Conservation (phyloP, 768 basidiomycete species). For the Xerocomus spinulosus region DNA sequence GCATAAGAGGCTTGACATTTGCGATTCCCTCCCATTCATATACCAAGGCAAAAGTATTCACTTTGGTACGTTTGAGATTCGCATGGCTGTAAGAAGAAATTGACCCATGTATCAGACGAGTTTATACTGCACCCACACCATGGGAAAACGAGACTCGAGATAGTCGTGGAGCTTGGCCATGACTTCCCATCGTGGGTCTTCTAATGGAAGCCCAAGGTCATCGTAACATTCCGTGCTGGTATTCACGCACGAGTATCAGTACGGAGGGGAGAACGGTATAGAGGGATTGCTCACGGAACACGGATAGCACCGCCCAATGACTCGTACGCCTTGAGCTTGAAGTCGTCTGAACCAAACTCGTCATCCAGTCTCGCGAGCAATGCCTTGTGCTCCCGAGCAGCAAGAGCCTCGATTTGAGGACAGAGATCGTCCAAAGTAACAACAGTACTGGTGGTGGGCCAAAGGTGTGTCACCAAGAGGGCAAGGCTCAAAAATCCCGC, state of each 20-base stretch:
- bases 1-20: slow-evolving; percentile 50
- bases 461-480: slow-evolving; percentile 7
- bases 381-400: slow-evolving; percentile 8
- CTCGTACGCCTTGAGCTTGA: slow-evolving; percentile 29
- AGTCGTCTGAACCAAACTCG: slow-evolving; percentile 19
- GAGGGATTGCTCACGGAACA: slow-evolving; percentile 25
- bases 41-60: slow-evolving; percentile 60
- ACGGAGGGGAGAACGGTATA: background rate
- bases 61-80: slow-evolving; percentile 45
- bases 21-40: slow-evolving; percentile 57
- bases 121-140: slow-evolving; percentile 39
- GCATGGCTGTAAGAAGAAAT: slow-evolving; percentile 35
- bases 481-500: slow-evolving; percentile 8
- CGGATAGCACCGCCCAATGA: slow-evolving; percentile 35
- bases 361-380: slow-evolving; percentile 25
- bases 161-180: slow-evolving; percentile 24
- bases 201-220: slow-evolving; percentile 42
- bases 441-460: background rate
- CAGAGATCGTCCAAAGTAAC: slow-evolving; percentile 16
- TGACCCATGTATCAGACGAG: background rate
- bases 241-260: background rate
- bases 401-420: slow-evolving; percentile 23
- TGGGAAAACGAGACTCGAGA: slow-evolving; percentile 48
- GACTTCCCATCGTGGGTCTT: slow-evolving; percentile 42
- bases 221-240: slow-evolving; percentile 52